Base-by-base conservation (phyloP, 1,284 basidiomycete species). In the Boletus mariae region DNA sequence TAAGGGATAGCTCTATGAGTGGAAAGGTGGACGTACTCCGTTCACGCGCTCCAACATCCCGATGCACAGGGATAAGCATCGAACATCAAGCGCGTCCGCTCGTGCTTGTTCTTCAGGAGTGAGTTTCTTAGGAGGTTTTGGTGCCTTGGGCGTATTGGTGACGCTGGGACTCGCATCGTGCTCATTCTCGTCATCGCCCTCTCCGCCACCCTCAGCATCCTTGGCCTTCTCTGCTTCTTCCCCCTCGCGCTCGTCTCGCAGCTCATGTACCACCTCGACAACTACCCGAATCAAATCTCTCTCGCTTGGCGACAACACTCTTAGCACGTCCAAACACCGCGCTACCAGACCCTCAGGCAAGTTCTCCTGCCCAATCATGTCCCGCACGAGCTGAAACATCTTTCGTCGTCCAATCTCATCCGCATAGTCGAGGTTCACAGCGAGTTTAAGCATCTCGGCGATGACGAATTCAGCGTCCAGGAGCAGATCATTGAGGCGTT, bases 391-490 rank as follows among this genome's bases (percentile, higher is more conserved):
- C 52, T 84, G 80, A 65, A 96, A 96, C 78, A 97, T 91, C 73
- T 94, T 95, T 55, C 95, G 76, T 54, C 96, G 73, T 9, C 97
- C 95, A 63, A 95, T 94, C 71, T 99, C 94, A 71, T 99, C 97
- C 29, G 85, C 86, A 62, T 95, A 98, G 71, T 98, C 96, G 43
- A 94, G 76, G 56, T 88, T 86, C 29, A 94, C 79, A 0, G 91
- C 88, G 49, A 97, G 81, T 51, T 83, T 82, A 35, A 98, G 76
- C 61, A 98, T 71, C 66, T 98, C 92, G 2, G 84, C 80, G 31
- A 98, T 80, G 13, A 95, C 75, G 57, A 94, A 89, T 55, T 91
- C 86, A 1, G 51, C 35, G 5, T 64, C 50, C 13, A 58, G 47
- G 13, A 66, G 52, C 2, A 51, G 17, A 47, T 74, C 73, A 55